Conservation (phyloP, 495 filamentous ascomycete genomes). For the Parathielavia hyrcaniae region DNA sequence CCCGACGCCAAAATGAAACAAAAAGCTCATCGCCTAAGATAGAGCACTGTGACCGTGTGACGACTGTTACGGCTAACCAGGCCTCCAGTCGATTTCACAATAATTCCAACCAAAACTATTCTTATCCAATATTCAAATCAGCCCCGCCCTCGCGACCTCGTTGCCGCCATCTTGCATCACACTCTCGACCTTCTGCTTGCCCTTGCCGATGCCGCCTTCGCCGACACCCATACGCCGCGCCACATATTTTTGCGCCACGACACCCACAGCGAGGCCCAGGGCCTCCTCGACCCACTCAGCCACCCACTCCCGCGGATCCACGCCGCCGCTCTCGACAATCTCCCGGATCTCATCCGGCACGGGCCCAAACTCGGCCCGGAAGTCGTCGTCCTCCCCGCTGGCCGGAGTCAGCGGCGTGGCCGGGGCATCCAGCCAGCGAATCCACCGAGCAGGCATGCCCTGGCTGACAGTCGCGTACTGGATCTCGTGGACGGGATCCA, state of each 20-base stretch:
- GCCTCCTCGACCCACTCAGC: slow-evolving; percentile 95
- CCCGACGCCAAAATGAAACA: not conserved
- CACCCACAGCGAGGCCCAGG: slow-evolving; percentile 68
- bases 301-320: slow-evolving; percentile 95
- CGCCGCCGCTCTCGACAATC: slow-evolving; percentile 80
- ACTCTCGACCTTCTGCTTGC: slow-evolving; percentile 68
- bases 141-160: slow-evolving; percentile 70
- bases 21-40: not conserved
- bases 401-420: slow-evolving; percentile 44
- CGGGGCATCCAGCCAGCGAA: slow-evolving; percentile 83
- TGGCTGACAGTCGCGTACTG: slow-evolving; percentile 81
- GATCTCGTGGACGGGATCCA: slow-evolving; percentile 90
- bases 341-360: slow-evolving; percentile 80
- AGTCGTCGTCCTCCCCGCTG: slow-evolving; percentile 37
- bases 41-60: not conserved
- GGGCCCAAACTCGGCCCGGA: slow-evolving; percentile 24
- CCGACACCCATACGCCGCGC: slow-evolving; percentile 93
- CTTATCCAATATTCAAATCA: slow-evolving; percentile 28
- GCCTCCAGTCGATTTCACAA: not conserved
- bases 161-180: slow-evolving; percentile 67
- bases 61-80: not conserved
- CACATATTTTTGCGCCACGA: slow-evolving; percentile 94
- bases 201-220: slow-evolving; percentile 71
- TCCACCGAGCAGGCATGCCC: slow-evolving; percentile 76
- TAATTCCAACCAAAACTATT: not conserved